phyloP scores from a whole-genome alignment of 2,329 filamentous ascomycete species.

The Fusarium verrucosum region DNA sequence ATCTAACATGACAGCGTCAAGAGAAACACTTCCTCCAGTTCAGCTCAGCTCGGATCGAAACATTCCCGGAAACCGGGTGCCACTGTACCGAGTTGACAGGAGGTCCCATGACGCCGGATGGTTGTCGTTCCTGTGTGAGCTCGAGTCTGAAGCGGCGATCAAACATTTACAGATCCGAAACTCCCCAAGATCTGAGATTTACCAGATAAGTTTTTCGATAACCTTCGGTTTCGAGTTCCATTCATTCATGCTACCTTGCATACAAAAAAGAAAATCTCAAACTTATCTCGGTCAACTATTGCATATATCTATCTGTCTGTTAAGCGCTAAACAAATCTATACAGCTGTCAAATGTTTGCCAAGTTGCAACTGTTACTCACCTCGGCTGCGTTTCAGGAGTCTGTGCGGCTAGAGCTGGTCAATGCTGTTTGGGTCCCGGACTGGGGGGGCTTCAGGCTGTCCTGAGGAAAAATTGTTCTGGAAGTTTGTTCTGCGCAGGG shows the following conservation, averaged over 20 bases:
- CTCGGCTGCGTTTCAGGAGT: slow-evolving; percentile 31
- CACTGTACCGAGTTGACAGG: slow-evolving; percentile 27
- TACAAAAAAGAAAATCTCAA: neutral
- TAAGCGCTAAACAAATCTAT: slow-evolving; percentile 9
- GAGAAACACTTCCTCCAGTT: slow-evolving; percentile 25
- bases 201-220: slow-evolving; percentile 32
- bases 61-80: slow-evolving; percentile 24
- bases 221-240: slow-evolving; percentile 17
- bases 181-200: slow-evolving; percentile 32
- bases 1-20: slow-evolving; percentile 25
- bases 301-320: neutral
- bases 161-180: slow-evolving; percentile 37
- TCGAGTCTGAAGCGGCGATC: slow-evolving; percentile 40
- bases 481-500: slow-evolving; percentile 14
- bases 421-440: slow-evolving; percentile 9
- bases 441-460: slow-evolving; percentile 14
- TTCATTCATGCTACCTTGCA: neutral
- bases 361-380: slow-evolving; percentile 21
- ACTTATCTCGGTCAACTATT: neutral
- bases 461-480: slow-evolving; percentile 23
- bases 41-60: slow-evolving; percentile 26
- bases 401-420: slow-evolving; percentile 14
- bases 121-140: slow-evolving; percentile 37
- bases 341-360: slow-evolving; percentile 22
- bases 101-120: slow-evolving; percentile 37